A percentile compares a stretch with the other conserved stretches of the same genome.
phyloP scores from a whole-genome alignment of 306 rosid species.

The Glycine latifolia region DNA sequence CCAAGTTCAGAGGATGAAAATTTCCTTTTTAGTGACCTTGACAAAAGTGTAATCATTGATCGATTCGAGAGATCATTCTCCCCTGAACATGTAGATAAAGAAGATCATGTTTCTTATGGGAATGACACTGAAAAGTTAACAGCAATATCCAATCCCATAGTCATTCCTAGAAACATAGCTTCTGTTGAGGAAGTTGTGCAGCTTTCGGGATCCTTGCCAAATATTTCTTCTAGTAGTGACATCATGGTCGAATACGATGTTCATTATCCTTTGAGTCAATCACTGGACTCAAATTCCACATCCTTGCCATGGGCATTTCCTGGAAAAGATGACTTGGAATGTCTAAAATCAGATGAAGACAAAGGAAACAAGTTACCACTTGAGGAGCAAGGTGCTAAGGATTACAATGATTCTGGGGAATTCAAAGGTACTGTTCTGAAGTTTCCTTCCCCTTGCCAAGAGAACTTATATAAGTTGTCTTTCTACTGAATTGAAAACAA shows the following conservation, averaged over 20 bases:
- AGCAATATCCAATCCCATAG: constrained; percentile 57
- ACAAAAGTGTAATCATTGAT: constrained; percentile 52
- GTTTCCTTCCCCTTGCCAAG: constrained; percentile 67
- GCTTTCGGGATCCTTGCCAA: constrained; percentile 73
- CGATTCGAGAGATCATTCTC: constrained; percentile 50
- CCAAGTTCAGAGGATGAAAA: constrained; percentile 59
- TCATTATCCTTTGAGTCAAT: constrained; percentile 60
- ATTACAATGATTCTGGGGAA: constrained; percentile 53
- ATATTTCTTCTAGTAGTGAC: constrained; percentile 47
- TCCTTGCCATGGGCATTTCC: constrained; percentile 46
- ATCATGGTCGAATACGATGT: constrained; percentile 43
- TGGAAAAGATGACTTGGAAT: constrained; percentile 51
- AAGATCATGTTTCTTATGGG: constrained; percentile 45
- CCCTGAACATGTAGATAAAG: constrained; percentile 48
- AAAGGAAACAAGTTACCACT: constrained; percentile 50
- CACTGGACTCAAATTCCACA: constrained; percentile 63
- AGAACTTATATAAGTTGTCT: constrained; percentile 28
- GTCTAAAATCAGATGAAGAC: constrained; percentile 46
- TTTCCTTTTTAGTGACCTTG: constrained; percentile 70
- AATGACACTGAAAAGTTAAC: constrained; percentile 45
- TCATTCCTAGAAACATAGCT: constrained; percentile 54
- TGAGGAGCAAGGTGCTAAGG: constrained; percentile 47
- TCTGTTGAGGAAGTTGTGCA: constrained; percentile 50
- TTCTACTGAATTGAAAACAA: constrained; percentile 37
- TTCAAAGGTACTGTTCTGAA: constrained; percentile 44